These are phyloP conservation scores for Tulasnella sp. DNA, from an alignment of 768 basidiomycete species.

Conservation along the genomic window DNA sequence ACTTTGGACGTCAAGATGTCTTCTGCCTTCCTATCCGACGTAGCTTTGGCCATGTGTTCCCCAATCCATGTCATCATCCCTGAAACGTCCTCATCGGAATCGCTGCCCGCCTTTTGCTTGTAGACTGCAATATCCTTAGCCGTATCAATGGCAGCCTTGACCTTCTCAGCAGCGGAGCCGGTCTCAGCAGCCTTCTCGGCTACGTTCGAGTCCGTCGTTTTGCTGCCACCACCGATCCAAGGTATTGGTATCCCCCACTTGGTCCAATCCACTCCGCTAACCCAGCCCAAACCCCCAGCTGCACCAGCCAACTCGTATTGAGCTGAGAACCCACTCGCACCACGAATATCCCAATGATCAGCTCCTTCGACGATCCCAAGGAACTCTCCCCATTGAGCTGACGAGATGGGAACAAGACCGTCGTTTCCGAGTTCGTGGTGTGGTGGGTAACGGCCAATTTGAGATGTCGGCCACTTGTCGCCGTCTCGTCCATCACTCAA, in stretches of 20 bases:
- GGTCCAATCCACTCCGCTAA: conserved; percentile 36
- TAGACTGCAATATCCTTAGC: background rate
- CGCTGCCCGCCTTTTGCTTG: background rate
- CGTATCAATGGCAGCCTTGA: background rate
- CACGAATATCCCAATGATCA: conserved; percentile 96
- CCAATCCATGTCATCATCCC: conserved; percentile 61
- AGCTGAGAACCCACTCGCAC: conserved; percentile 54
- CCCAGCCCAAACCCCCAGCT: conserved; percentile 18
- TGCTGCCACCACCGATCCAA: conserved; percentile 27
- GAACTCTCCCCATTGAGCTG: conserved; percentile 94
- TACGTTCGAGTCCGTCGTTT: conserved; percentile 25
- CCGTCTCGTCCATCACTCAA: background rate
- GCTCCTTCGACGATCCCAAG: conserved; percentile 80
- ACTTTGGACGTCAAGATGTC: conserved; percentile 11
- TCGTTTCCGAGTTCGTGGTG: conserved; percentile 68
- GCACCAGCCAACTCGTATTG: conserved; percentile 25
- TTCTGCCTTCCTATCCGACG: background rate
- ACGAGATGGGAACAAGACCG: conserved; percentile 83
- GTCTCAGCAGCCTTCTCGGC: background rate
- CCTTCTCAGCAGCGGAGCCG: conserved; percentile 4
- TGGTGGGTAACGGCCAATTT: background rate
- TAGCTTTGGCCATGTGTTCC: conserved; percentile 51
- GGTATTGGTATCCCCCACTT: conserved; percentile 49
- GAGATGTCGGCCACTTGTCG: background rate
- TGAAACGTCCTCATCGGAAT: background rate